phyloP scores from a whole-genome alignment of 2,329 filamentous ascomycete species.

The Sporothrix luriei region DNA sequence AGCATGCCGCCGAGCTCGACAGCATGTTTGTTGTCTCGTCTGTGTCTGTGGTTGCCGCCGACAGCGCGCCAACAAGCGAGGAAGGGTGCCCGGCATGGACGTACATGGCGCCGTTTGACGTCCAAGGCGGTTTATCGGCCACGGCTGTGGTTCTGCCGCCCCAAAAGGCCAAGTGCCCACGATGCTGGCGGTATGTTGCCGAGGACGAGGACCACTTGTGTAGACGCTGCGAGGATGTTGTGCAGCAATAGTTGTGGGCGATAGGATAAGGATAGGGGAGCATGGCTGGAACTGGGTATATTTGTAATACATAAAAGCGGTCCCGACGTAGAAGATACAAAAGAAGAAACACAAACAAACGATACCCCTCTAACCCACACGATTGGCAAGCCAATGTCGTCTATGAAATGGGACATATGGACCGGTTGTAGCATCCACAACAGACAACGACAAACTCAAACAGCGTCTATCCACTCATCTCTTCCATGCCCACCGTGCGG shows the following conservation, averaged over 20 bases:
- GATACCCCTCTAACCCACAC: constrained; percentile 30
- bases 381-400: not conserved
- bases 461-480: not conserved
- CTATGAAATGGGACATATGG: not conserved
- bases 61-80: constrained; percentile 38
- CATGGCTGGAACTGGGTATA: no score
- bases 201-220: constrained; percentile 68
- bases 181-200: constrained; percentile 89
- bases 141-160: constrained; percentile 55
- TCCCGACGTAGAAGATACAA: not conserved
- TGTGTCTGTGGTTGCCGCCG: constrained; percentile 53
- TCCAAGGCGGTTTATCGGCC: constrained; percentile 45
- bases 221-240: constrained; percentile 68
- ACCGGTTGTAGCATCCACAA: not conserved
- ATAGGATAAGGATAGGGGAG: not conserved
- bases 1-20: constrained; percentile 55
- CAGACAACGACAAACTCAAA: not conserved
- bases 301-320: not conserved
- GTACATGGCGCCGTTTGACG: constrained; percentile 50
- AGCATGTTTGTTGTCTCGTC: constrained; percentile 70
- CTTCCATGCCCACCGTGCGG: constrained; percentile 58
- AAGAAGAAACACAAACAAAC: constrained; percentile 1
- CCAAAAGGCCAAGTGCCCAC: constrained; percentile 68
- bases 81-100: constrained; percentile 44
- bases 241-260: constrained; percentile 43